Percentiles rank a stretch among this genome's conserved stretches.
Conservation (phyloP, 2,329 filamentous ascomycete genomes). For the Lanzia echinophila region DNA sequence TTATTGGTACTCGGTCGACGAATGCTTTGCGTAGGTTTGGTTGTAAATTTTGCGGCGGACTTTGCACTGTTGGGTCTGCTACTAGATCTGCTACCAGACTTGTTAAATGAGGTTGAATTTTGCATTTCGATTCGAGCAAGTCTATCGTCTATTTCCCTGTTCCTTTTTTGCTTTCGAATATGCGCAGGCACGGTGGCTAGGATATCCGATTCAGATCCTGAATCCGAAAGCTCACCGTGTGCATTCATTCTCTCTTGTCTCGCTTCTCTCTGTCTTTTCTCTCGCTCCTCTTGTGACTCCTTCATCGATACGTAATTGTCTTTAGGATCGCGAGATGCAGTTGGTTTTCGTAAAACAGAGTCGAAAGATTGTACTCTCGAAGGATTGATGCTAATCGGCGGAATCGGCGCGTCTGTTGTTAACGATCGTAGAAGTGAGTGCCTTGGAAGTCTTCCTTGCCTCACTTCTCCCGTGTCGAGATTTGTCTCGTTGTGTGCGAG, state of each 20-base stretch:
- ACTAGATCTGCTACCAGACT: too few species aligned
- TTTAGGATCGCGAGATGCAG: slow-evolving; percentile 16
- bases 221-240: slow-evolving; percentile 14
- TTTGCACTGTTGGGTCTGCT: neutral
- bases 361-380: slow-evolving; percentile 17
- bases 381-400: neutral
- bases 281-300: slow-evolving; percentile 26
- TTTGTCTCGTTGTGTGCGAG: too few species aligned
- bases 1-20: too few species aligned
- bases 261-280: too few species aligned
- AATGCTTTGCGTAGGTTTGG: neutral
- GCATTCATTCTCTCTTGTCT: too few species aligned
- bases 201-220: slow-evolving; percentile 20
- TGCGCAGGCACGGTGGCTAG: neutral
- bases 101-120: neutral
- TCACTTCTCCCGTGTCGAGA: too few species aligned
- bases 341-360: slow-evolving; percentile 1
- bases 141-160: neutral
- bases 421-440: slow-evolving; percentile 13
- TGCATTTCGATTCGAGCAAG: neutral
- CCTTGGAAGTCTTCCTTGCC: slow-evolving; percentile 8
- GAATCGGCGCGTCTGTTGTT: slow-evolving; percentile 6
- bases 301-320: slow-evolving; percentile 23
- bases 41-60: neutral
- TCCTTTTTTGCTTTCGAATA: neutral